These are phyloP conservation scores for Dentipellis fragilis DNA, from an alignment of 768 basidiomycete species.

Conservation along the genomic window DNA sequence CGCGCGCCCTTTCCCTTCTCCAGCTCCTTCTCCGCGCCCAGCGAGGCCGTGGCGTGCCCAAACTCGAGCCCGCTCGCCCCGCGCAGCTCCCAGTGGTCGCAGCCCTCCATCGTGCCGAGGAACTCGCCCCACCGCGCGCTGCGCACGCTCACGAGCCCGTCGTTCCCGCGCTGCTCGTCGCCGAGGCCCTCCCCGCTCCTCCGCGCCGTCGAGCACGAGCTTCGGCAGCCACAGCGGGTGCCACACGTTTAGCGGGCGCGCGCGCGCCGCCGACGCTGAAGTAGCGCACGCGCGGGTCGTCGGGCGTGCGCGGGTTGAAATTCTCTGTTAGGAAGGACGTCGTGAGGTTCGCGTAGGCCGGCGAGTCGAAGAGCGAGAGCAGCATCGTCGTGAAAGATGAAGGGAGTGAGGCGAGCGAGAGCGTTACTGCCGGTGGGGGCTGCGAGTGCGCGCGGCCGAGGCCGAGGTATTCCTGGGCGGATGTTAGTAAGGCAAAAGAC, in stretches of 20 bases:
- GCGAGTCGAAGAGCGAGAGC: slow-evolving; percentile 85
- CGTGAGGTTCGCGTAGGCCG: slow-evolving; percentile 91
- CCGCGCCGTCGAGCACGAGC: slow-evolving; percentile 81
- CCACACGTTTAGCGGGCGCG: slow-evolving; percentile 57
- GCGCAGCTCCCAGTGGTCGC: slow-evolving; percentile 95
- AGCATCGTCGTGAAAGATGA: slow-evolving; percentile 82
- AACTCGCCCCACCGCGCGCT: slow-evolving; percentile 96
- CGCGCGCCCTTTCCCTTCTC: slow-evolving; percentile 40
- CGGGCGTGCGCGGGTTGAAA: slow-evolving; percentile 78
- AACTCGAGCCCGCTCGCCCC: slow-evolving; percentile 76
- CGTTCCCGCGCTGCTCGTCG: slow-evolving; percentile 62
- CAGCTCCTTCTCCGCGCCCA: slow-evolving; percentile 33
- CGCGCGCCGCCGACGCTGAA: slow-evolving; percentile 84
- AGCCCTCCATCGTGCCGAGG: slow-evolving; percentile 78
- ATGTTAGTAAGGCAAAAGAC: neutral
- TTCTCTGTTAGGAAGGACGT: slow-evolving; percentile 67
- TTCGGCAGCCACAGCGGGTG: slow-evolving; percentile 98
- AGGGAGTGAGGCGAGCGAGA: slow-evolving; percentile 57
- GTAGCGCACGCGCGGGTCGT: slow-evolving; percentile 79
- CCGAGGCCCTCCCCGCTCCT: slow-evolving; percentile 33
- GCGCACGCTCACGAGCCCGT: slow-evolving; percentile 86
- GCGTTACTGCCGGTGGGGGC: neutral
- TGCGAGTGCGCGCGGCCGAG: slow-evolving; percentile 40
- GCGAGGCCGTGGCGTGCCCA: neutral
- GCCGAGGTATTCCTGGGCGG: slow-evolving; percentile 73